A percentile compares a stretch with the other conserved stretches of the same genome.
Evolutionary conservation across 2,329 filamentous ascomycete genomes (phyloP).

Genomic region (Penicillium sp.): DNA sequence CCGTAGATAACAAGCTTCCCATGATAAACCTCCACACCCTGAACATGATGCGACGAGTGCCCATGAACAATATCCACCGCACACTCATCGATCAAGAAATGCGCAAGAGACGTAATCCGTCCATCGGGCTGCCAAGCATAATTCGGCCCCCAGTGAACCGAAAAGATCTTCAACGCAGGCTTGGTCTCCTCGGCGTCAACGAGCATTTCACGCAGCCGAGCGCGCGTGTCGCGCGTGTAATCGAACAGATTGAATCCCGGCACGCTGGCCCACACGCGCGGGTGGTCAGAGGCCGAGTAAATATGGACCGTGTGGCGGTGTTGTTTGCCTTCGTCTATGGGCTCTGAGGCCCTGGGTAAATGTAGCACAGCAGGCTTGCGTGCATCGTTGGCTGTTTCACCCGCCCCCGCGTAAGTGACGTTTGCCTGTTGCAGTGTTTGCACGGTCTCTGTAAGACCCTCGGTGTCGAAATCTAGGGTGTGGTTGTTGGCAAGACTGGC

Average conservation of each 20-base stretch:
- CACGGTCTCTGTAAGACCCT: constrained; percentile 39
- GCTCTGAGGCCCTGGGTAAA: constrained; percentile 15
- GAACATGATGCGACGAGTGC: constrained; percentile 44
- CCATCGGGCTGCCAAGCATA: constrained; percentile 38
- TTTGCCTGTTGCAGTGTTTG: constrained; percentile 27
- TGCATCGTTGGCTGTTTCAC: constrained; percentile 32
- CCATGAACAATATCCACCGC: constrained; percentile 45
- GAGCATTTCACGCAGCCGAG: constrained; percentile 22
- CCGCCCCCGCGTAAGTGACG: constrained; percentile 35
- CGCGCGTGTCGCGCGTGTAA: constrained; percentile 29
- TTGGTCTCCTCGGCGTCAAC: neutral
- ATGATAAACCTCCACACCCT: constrained; percentile 42
- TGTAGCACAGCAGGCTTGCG: constrained; percentile 30
- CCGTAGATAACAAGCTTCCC: constrained; percentile 43
- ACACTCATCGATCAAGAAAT: constrained; percentile 44
- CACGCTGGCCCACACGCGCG: constrained; percentile 33
- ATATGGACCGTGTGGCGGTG: constrained; percentile 28
- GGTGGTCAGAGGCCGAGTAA: constrained; percentile 42
- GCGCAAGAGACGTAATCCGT: constrained; percentile 37
- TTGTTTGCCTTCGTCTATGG: neutral
- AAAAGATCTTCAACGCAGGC: constrained; percentile 38
- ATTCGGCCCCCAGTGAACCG: constrained; percentile 45
- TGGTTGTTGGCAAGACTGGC: constrained; percentile 44
- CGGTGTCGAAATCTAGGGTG: constrained; percentile 38
- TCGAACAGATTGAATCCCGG: constrained; percentile 41